Evolutionary conservation across 192 early-diverging fungal genomes (phyloP), one percentile per base, ranked within the genome.

Genomic region (Oehlia diaphana): DNA sequence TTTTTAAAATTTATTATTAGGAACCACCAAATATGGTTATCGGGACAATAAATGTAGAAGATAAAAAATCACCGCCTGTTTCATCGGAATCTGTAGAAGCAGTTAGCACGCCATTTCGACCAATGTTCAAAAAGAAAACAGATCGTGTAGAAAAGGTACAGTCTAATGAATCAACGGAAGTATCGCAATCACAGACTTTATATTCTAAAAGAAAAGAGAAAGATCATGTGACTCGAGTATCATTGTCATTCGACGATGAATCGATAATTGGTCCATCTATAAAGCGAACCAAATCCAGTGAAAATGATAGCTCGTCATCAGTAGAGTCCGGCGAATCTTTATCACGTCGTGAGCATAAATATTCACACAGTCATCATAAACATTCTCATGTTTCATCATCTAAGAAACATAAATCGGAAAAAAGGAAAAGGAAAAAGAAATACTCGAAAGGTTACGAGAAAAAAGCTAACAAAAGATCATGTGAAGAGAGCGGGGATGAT

Each of bases 51-150:
- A 63, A 21, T 63, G 12, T 26, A 10, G 26, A 69, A 65, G 21
- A 63, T 9, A 58, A 62, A 47, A 23, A 35, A 23, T 39, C 31
- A 44, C 37, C 23, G 26, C 63, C 50, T 23, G 4, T 26, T n/a
- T 16, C 61, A n/a, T 10, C 63, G 19, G 70, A 73, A 39, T 42
- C 31, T 53, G 33, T 61, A 23, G 61, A 65, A 63, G 37, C 9
- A 23, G 31, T 19, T 72, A 53, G 16, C 10, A 77, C 72, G 69
- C 79, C 81, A 7, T 82, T 81, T 47, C 77, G 77, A 72, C 84
- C 80, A 13, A 80, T 85, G 72, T 86, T 86, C 63, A 82, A 78
- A 35, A 80, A 71, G 67, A 67, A 69, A 53, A 33, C 70, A 0
- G 76, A 74, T 44, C 49, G 74, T 37, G 0, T 3, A 9, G 21